Conservation (phyloP, 805 yeast genomes). For the Cyberlindnera galapagoensis region DNA sequence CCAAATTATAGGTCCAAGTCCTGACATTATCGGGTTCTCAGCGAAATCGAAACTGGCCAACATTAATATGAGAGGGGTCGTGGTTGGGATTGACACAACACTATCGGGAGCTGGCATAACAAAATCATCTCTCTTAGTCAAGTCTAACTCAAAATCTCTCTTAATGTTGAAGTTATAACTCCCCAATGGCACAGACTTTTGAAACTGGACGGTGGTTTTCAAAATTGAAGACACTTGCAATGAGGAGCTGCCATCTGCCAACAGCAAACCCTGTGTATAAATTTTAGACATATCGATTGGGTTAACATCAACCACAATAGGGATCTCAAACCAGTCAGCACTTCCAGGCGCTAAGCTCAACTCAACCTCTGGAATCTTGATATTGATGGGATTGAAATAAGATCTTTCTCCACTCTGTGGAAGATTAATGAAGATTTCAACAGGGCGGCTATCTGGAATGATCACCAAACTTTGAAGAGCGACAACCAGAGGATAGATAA, state of each 20-base stretch:
- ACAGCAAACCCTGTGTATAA: conserved; percentile 4
- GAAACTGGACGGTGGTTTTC: too few species aligned
- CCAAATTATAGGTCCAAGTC: too few species aligned
- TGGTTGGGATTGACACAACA: too few species aligned
- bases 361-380: conserved; percentile 2
- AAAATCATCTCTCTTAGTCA: too few species aligned
- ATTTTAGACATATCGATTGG: conserved; percentile 8
- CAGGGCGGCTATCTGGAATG: conserved; percentile 1
- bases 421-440: conserved; percentile 11
- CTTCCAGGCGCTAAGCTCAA: conserved; percentile 12
- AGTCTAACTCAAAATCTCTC: conserved; percentile 1
- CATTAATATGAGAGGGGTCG: too few species aligned
- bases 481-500: conserved; percentile 6
- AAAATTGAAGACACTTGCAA: too few species aligned
- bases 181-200: conserved; percentile 6
- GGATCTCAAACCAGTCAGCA: conserved; percentile 5
- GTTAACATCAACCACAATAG: conserved; percentile 5
- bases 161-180: conserved; percentile 2
- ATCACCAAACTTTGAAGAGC: conserved; percentile 6
- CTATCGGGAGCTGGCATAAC: too few species aligned
- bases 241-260: too few species aligned
- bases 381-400: conserved; percentile 8
- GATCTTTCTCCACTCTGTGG: conserved; percentile 5
- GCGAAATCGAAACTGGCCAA: too few species aligned
- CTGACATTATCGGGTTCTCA: too few species aligned